phyloP scores from a whole-genome alignment of 192 early-diverging fungal species.

The Backusella australiensis region DNA sequence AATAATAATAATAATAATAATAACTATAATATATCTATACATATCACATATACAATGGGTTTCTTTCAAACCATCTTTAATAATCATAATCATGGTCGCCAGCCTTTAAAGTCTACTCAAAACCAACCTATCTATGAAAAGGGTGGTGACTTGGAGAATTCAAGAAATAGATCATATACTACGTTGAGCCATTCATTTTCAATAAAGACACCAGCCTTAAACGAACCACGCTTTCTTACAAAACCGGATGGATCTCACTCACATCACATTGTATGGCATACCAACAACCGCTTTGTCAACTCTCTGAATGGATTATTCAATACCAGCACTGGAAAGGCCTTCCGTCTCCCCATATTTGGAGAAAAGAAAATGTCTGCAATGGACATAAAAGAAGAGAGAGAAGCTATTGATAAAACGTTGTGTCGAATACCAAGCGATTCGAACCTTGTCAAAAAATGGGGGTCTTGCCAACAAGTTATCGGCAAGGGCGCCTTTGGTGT shows the following conservation, averaged over 20 bases:
- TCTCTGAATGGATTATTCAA: conserved; percentile 20
- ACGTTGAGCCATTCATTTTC: neutral
- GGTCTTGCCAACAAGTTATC: conserved; percentile 43
- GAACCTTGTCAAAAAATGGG: conserved; percentile 38
- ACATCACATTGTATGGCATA: conserved; percentile 14
- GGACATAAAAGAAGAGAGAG: conserved; percentile 13
- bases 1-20: neutral
- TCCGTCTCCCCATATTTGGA: conserved; percentile 26
- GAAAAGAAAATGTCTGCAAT: conserved; percentile 19
- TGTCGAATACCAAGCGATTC: conserved; percentile 16
- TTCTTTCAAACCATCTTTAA: conserved; percentile 13
- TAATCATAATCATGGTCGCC: neutral
- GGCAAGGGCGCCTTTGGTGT: conserved; percentile 46
- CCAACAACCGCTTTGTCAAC: conserved; percentile 2
- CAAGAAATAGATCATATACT: conserved; percentile 1
- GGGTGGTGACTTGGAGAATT: neutral
- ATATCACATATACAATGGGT: conserved; percentile 6
- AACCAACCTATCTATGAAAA: neutral
- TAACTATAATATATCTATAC: neutral
- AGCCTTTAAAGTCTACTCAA: neutral
- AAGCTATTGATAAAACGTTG: conserved; percentile 16
- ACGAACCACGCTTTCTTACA: conserved; percentile 16
- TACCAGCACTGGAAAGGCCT: neutral
- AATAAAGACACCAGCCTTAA: neutral
- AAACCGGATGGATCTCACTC: conserved; percentile 16